Percentiles rank a stretch among this genome's conserved stretches.
These are phyloP conservation scores for Pleodorina starrii DNA, from an alignment of 139 green algal species.

Conservation along the genomic window DNA sequence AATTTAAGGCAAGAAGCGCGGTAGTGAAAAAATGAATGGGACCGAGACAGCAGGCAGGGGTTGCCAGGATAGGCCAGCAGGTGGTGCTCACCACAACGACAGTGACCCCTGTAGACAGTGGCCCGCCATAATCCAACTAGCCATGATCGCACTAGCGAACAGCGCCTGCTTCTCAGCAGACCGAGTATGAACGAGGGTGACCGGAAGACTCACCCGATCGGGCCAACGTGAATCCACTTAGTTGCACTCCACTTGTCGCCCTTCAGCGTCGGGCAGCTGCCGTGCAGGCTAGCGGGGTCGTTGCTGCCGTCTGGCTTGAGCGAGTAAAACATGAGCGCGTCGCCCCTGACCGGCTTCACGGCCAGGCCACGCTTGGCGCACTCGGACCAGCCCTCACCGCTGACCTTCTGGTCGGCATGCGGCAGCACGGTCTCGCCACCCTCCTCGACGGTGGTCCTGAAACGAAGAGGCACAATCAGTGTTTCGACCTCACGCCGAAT, in stretches of 20 bases:
- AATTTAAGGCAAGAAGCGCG: background rate
- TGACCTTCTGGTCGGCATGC: constrained; percentile 61
- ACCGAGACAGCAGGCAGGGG: too few species aligned
- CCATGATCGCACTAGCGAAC: too few species aligned
- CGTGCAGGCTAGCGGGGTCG: constrained; percentile 66
- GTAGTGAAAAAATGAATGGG: too few species aligned
- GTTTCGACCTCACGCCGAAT: too few species aligned
- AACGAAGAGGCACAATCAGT: too few species aligned
- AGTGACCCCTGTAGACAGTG: too few species aligned
- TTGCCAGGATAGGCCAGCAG: too few species aligned
- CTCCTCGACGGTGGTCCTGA: constrained; percentile 64
- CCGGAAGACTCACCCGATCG: constrained; percentile 62
- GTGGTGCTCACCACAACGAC: too few species aligned
- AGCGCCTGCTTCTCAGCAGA: too few species aligned
- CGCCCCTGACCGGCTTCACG: constrained; percentile 67
- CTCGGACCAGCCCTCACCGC: constrained; percentile 65
- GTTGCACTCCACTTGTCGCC: constrained; percentile 85
- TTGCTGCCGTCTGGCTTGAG: constrained; percentile 66
- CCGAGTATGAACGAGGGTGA: too few species aligned
- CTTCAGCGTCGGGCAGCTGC: constrained; percentile 70
- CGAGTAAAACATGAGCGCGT: constrained; percentile 79
- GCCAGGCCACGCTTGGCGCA: constrained; percentile 74
- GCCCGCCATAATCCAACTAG: background rate
- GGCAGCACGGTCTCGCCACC: constrained; percentile 79
- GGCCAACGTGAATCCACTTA: constrained; percentile 88